Evolutionary conservation across 257 asterid genomes (phyloP).

Genomic region (Henckelia pumila): DNA sequence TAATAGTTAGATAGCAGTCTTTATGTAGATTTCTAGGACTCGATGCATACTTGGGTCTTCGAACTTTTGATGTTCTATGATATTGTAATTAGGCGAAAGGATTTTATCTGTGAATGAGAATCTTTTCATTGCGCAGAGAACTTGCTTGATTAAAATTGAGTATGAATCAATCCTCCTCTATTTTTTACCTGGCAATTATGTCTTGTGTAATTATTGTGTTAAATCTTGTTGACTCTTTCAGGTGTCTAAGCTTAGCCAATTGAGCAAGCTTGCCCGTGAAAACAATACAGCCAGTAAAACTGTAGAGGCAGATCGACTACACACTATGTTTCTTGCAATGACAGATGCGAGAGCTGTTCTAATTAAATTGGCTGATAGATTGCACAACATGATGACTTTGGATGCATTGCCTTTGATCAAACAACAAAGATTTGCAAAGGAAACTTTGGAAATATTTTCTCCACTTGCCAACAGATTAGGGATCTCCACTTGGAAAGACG

Average conservation of each 20-base stretch:
- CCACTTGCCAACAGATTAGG: slow-evolving; percentile 95
- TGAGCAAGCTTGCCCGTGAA: slow-evolving; percentile 98
- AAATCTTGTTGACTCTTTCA: slow-evolving; percentile 28
- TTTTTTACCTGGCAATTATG: slow-evolving; percentile 5
- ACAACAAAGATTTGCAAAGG: slow-evolving; percentile 93
- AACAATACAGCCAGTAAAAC: slow-evolving; percentile 87
- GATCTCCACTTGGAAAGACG: slow-evolving; percentile 87
- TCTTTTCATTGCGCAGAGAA: background rate
- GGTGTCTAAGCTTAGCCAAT: slow-evolving; percentile 93
- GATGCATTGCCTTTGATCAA: slow-evolving; percentile 68
- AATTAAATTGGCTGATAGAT: slow-evolving; percentile 89
- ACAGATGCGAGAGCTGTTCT: slow-evolving; percentile 96
- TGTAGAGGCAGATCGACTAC: slow-evolving; percentile 89
- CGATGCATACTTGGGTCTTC: background rate
- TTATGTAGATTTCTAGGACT: background rate
- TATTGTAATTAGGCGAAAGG: slow-evolving; percentile 7
- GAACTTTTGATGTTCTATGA: slow-evolving; percentile 13
- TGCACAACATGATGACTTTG: slow-evolving; percentile 94
- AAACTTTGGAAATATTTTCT: slow-evolving; percentile 89
- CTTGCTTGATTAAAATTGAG: background rate
- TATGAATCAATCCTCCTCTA: too few species aligned
- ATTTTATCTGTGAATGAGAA: background rate
- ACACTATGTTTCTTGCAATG: slow-evolving; percentile 98
- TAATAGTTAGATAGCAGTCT: background rate
- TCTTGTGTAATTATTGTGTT: background rate